A percentile compares a stretch with the other conserved stretches of the same genome.
Conservation (phyloP, 805 yeast species). For the Scheffersomyces coipomensis region DNA sequence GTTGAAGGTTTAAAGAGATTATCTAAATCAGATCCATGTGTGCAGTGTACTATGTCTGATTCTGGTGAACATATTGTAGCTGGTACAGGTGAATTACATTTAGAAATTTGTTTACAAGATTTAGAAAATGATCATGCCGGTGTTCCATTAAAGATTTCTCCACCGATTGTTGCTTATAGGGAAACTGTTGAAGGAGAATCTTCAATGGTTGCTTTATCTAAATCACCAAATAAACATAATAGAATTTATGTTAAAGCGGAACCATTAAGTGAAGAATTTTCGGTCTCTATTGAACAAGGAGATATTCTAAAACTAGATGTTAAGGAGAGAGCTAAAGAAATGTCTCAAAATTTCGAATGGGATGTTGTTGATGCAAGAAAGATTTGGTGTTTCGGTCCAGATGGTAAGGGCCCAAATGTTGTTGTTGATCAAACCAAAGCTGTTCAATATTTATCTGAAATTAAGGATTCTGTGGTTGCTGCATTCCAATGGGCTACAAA, state of each 20-base stretch:
- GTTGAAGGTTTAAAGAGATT: conserved; percentile 99
- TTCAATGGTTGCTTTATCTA: conserved; percentile 92
- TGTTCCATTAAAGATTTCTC: conserved; percentile 95
- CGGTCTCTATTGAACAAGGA: conserved; percentile 91
- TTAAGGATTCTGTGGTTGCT: conserved; percentile 99
- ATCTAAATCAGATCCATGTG: conserved; percentile 99
- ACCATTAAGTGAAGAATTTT: conserved; percentile 92
- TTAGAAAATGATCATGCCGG: conserved; percentile 99
- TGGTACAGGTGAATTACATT: conserved; percentile 99
- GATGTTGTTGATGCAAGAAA: conserved; percentile 99
- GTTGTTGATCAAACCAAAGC: conserved; percentile 99
- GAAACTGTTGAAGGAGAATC: conserved; percentile 96
- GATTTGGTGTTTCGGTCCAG: conserved; percentile 99
- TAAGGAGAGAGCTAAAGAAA: conserved; percentile 97
- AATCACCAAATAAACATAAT: conserved; percentile 99
- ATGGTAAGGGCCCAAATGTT: conserved; percentile 97
- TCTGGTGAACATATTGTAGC: conserved; percentile 99
- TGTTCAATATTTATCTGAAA: conserved; percentile 97
- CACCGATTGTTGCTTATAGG: conserved; percentile 98
- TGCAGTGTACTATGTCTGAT: conserved; percentile 78
- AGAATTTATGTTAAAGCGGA: conserved; percentile 97
- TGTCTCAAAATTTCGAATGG: conserved; percentile 99
- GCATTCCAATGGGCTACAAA: conserved; percentile 99
- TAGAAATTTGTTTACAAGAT: conserved; percentile 95
- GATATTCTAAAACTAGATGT: conserved; percentile 95